A percentile compares a stretch with the other conserved stretches of the same genome.
Evolutionary conservation across 1,284 basidiomycete genomes (phyloP).

Genomic region (Melampsora larici-populina): DNA sequence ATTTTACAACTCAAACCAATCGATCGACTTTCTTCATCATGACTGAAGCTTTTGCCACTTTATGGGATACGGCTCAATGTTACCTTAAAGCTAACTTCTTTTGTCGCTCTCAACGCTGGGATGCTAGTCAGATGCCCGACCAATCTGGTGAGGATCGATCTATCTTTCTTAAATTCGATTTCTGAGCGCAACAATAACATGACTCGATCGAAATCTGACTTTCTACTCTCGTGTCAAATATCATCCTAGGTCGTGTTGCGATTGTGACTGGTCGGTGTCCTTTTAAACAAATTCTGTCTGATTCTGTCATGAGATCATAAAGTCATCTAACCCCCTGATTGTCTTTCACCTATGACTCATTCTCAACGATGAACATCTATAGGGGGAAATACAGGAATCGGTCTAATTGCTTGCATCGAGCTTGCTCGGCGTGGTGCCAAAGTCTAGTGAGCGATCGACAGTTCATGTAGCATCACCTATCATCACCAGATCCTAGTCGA

Average conservation of each 20-base stretch:
- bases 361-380: background rate
- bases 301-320: background rate
- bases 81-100: too few species aligned
- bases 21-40: too few species aligned
- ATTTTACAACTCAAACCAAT: too few species aligned
- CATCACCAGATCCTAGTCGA: background rate
- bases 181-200: background rate
- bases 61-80: too few species aligned
- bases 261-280: background rate
- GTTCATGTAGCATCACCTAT: background rate
- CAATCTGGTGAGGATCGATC: background rate
- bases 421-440: conserved; percentile 7
- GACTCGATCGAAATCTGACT: background rate
- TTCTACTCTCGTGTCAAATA: background rate
- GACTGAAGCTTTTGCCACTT: too few species aligned
- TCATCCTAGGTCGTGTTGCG: background rate
- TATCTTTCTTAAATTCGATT: too few species aligned
- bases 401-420: background rate
- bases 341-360: too few species aligned
- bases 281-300: too few species aligned
- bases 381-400: conserved; percentile 3
- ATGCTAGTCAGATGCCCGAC: background rate
- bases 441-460: background rate
- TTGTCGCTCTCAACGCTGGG: background rate
- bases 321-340: background rate